These are phyloP conservation scores for Lupinus albus DNA, from an alignment of 306 rosid genomes.

Conservation along the genomic window DNA sequence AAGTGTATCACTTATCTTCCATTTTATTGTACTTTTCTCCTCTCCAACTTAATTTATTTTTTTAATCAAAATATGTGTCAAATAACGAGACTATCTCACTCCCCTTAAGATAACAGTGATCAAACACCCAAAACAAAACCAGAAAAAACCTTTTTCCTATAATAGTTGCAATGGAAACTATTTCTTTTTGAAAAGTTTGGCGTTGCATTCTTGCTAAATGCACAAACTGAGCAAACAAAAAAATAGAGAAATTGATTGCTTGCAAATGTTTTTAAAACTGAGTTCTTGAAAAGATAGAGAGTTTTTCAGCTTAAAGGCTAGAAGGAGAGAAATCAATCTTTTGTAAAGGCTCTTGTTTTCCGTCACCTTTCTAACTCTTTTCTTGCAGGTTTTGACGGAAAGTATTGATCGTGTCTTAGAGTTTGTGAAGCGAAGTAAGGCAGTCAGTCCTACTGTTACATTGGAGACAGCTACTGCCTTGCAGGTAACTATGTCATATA, in stretches of 20 bases:
- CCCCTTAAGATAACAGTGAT: neutral
- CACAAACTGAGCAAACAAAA: neutral
- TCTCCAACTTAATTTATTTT: slow-evolving; percentile 16
- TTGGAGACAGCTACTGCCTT: slow-evolving; percentile 92
- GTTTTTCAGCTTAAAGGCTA: neutral
- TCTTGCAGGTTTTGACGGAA: slow-evolving; percentile 72
- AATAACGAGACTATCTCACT: slow-evolving; percentile 5
- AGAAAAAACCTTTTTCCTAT: neutral
- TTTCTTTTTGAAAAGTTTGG: neutral
- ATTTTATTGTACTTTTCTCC: neutral
- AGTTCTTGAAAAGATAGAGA: neutral
- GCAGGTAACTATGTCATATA: slow-evolving; percentile 64
- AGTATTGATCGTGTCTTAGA: slow-evolving; percentile 83
- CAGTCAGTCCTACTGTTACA: slow-evolving; percentile 90
- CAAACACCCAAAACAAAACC: neutral
- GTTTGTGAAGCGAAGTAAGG: slow-evolving; percentile 88
- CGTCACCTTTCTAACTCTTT: slow-evolving; percentile 28
- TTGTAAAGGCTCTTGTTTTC: slow-evolving; percentile 4
- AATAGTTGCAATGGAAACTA: slow-evolving; percentile 22
- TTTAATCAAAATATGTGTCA: neutral
- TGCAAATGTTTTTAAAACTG: neutral
- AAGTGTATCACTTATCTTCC: neutral
- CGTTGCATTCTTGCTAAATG: neutral
- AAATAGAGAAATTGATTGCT: neutral
- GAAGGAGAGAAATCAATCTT: neutral